phyloP scores from a whole-genome alignment of 1,284 basidiomycete genomes.

The Phylloporus sp. region DNA sequence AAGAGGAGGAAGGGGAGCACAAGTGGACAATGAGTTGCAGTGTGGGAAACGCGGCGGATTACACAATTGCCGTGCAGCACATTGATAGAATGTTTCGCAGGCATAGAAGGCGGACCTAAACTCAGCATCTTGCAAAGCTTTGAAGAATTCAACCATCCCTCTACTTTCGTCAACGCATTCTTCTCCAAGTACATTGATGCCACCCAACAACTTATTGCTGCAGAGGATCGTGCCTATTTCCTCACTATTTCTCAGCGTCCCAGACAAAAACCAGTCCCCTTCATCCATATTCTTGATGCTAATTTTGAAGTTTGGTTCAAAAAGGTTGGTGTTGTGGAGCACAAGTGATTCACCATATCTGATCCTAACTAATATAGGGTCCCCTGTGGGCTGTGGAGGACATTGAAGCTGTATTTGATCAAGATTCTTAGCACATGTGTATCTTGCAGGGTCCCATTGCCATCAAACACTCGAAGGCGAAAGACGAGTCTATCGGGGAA shows the following conservation, averaged over 20 bases:
- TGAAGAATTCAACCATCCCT: slow-evolving; percentile 82
- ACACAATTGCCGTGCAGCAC: too few relatives aligned
- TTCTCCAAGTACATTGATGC: slow-evolving; percentile 86
- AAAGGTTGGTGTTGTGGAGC: slow-evolving; percentile 62
- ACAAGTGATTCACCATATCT: slow-evolving; percentile 15
- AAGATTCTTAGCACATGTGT: slow-evolving; percentile 97
- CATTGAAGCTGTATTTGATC: slow-evolving; percentile 97
- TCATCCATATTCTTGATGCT: slow-evolving; percentile 96
- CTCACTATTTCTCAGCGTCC: slow-evolving; percentile 93
- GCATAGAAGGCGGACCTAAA: slow-evolving; percentile 82
- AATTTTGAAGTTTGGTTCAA: slow-evolving; percentile 99
- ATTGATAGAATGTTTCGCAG: slow-evolving; percentile 98
- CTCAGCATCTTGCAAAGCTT: slow-evolving; percentile 92
- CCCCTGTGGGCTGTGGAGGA: slow-evolving; percentile 99
- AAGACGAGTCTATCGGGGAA: slow-evolving; percentile 94
- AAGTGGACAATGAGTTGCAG: too few relatives aligned
- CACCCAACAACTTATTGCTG: slow-evolving; percentile 86
- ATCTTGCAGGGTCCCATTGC: slow-evolving; percentile 98
- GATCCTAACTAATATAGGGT: slow-evolving; percentile 58
- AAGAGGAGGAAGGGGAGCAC: too few relatives aligned
- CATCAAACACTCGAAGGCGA: slow-evolving; percentile 84
- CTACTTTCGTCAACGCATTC: slow-evolving; percentile 80
- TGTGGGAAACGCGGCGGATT: too few relatives aligned
- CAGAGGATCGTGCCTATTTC: slow-evolving; percentile 96
- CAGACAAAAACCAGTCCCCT: slow-evolving; percentile 97